Percentiles rank a stretch among this genome's conserved stretches.
These are phyloP conservation scores for Mycena capillaripes DNA, from an alignment of 768 basidiomycete genomes.

Conservation along the genomic window DNA sequence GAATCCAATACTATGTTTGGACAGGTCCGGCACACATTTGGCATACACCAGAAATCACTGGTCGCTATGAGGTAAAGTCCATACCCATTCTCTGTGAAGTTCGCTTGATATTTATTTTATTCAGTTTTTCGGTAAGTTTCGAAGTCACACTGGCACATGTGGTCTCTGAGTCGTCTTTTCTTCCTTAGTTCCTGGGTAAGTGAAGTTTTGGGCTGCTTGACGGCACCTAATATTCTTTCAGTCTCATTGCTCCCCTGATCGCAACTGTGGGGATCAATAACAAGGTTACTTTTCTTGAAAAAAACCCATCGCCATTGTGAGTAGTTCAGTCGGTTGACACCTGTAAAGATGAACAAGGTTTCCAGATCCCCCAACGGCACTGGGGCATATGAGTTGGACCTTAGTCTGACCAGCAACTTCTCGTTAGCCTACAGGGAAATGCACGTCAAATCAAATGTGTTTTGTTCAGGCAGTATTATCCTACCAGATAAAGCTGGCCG, in stretches of 20 bases:
- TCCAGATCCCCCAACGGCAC: constrained; percentile 71
- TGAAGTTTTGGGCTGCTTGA: background rate
- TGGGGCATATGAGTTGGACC: constrained; percentile 84
- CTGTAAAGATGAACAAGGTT: background rate
- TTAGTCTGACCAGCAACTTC: constrained; percentile 65
- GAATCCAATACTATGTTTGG: constrained; percentile 40
- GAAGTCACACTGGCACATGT: background rate
- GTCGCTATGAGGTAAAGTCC: constrained; percentile 80
- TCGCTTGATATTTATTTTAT: background rate
- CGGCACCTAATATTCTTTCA: constrained; percentile 38
- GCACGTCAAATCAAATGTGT: constrained; percentile 84
- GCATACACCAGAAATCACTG: constrained; percentile 75
- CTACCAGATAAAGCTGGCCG: constrained; percentile 82
- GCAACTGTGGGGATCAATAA: constrained; percentile 85
- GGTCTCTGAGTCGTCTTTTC: background rate
- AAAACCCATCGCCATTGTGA: constrained; percentile 72
- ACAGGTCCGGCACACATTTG: constrained; percentile 69
- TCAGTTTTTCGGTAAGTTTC: constrained; percentile 62
- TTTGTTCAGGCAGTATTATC: constrained; percentile 81
- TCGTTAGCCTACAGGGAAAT: constrained; percentile 78
- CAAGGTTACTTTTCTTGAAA: constrained; percentile 87
- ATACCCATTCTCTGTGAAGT: constrained; percentile 36
- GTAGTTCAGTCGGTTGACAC: constrained; percentile 22
- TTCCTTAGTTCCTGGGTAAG: constrained; percentile 51
- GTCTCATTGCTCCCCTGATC: constrained; percentile 79